Evolutionary conservation across 495 filamentous ascomycete genomes (phyloP).

Genomic region (Xylaria telfairii): DNA sequence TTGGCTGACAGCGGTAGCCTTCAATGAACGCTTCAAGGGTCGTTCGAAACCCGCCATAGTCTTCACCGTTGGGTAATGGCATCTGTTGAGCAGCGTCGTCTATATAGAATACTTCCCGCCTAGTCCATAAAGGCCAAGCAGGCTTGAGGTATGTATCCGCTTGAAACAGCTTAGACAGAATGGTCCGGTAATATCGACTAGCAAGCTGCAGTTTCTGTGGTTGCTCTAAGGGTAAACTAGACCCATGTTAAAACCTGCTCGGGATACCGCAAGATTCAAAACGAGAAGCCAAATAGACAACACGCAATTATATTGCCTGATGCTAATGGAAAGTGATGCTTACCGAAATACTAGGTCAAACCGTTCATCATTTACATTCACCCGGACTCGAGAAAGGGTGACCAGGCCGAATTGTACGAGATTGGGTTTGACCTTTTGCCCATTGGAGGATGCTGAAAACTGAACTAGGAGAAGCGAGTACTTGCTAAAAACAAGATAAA

Average conservation of each 20-base stretch:
- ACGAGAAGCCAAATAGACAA: conserved; percentile 5
- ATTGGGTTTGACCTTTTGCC: conserved; percentile 29
- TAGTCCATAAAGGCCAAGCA: conserved; percentile 76
- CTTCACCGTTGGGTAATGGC: conserved; percentile 65
- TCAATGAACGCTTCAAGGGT: conserved; percentile 87
- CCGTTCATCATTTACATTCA: conserved; percentile 75
- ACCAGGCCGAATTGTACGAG: conserved; percentile 64
- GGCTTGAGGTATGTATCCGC: conserved; percentile 82
- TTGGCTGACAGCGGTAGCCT: conserved; percentile 74
- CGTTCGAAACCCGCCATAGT: conserved; percentile 79
- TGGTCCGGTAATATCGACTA: conserved; percentile 76
- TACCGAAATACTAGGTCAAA: conserved; percentile 86
- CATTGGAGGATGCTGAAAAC: conserved; percentile 59
- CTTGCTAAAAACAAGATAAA: conserved; percentile 84
- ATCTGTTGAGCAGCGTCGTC: conserved; percentile 62
- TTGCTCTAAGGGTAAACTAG: conserved; percentile 68
- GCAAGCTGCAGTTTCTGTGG: conserved; percentile 74
- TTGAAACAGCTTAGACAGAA: conserved; percentile 75
- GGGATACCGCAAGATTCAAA: background rate
- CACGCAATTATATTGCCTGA: background rate
- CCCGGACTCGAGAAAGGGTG: conserved; percentile 69
- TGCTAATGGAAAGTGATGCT: conserved; percentile 26
- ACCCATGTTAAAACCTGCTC: conserved; percentile 28
- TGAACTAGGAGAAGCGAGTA: conserved; percentile 84
- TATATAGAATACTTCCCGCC: conserved; percentile 66